Percentiles rank a stretch among this genome's conserved stretches.
Evolutionary conservation across 805 yeast genomes (phyloP).

Genomic region (Jamesozyma lodderae): DNA sequence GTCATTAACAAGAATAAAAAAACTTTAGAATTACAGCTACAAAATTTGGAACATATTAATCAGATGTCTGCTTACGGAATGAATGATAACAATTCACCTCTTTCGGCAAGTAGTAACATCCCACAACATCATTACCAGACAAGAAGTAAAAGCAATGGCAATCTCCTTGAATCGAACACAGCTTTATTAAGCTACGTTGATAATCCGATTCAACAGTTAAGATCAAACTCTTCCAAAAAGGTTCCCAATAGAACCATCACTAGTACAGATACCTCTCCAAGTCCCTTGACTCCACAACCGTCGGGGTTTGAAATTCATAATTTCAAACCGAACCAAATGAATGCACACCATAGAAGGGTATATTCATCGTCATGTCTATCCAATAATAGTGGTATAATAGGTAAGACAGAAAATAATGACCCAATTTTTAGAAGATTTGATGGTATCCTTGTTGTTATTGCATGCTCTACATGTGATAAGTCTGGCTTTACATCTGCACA

Average conservation of each 20-base stretch:
- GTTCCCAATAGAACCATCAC: neutral
- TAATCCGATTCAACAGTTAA: neutral
- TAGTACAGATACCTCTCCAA: neutral
- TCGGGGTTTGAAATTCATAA: conserved; percentile 10
- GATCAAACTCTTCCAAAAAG: neutral
- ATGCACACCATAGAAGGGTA: conserved; percentile 26
- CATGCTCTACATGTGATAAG: conserved; percentile 59
- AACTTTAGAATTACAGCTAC: conserved; percentile 7
- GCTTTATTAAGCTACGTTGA: conserved; percentile 5
- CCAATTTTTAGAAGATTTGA: conserved; percentile 62
- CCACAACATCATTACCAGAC: conserved; percentile 26
- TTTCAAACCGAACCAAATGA: conserved; percentile 18
- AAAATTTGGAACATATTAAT: neutral
- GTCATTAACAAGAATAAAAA: conserved; percentile 10
- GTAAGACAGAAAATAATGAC: conserved; percentile 31
- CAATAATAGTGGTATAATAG: conserved; percentile 42
- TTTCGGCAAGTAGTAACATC: conserved; percentile 5
- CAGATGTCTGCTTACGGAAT: no score
- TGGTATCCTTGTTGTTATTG: conserved; percentile 58
- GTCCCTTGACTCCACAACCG: neutral
- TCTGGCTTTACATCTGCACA: conserved; percentile 71
- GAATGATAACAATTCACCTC: no score
- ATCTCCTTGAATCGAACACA: conserved; percentile 9
- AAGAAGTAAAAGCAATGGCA: conserved; percentile 27
- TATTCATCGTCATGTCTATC: conserved; percentile 33